Percentiles rank a stretch among this genome's conserved stretches.
These are phyloP conservation scores for Aspergillus novoparasiticus DNA, from an alignment of 2,329 filamentous ascomycete genomes.

Conservation along the genomic window DNA sequence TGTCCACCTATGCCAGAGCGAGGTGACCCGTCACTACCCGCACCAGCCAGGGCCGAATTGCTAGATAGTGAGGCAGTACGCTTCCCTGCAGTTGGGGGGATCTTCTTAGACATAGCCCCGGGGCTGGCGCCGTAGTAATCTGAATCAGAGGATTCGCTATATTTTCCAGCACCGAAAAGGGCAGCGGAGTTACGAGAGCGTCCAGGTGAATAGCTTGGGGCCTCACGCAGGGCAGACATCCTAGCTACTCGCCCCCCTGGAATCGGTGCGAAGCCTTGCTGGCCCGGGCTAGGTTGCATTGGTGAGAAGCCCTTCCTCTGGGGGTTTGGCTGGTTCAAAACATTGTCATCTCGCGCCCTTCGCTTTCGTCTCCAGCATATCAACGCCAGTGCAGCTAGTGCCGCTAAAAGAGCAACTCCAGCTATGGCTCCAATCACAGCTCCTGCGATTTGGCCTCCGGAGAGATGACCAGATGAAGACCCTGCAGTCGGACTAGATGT, in stretches of 20 bases:
- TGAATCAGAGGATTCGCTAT: slow-evolving; percentile 60
- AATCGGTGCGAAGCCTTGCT: slow-evolving; percentile 69
- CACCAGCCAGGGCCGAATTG: slow-evolving; percentile 68
- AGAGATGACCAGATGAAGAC: slow-evolving; percentile 55
- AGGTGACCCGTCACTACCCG: slow-evolving; percentile 72
- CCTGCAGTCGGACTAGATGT: slow-evolving; percentile 60
- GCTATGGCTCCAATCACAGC: slow-evolving; percentile 80
- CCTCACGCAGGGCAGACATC: slow-evolving; percentile 89
- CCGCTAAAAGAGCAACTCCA: slow-evolving; percentile 69
- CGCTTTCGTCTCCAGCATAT: slow-evolving; percentile 60
- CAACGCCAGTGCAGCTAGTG: slow-evolving; percentile 63
- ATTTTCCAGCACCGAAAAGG: slow-evolving; percentile 49
- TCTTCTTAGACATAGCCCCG: slow-evolving; percentile 61
- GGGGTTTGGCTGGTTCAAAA: slow-evolving; percentile 89
- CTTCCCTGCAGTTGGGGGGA: slow-evolving; percentile 55
- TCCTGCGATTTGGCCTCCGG: slow-evolving; percentile 87
- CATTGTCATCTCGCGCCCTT: slow-evolving; percentile 66
- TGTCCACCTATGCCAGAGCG: slow-evolving; percentile 66
- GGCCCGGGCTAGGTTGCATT: slow-evolving; percentile 46
- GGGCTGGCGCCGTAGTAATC: slow-evolving; percentile 73
- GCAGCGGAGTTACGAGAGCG: slow-evolving; percentile 55
- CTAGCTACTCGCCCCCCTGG: slow-evolving; percentile 88
- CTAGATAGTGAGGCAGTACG: slow-evolving; percentile 89
- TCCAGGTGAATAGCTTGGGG: slow-evolving; percentile 63
- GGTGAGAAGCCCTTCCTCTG: slow-evolving; percentile 47